A percentile compares a stretch with the other conserved stretches of the same genome.
phyloP scores from a whole-genome alignment of 345 rosid genomes.

The Melastoma malabathricum region DNA sequence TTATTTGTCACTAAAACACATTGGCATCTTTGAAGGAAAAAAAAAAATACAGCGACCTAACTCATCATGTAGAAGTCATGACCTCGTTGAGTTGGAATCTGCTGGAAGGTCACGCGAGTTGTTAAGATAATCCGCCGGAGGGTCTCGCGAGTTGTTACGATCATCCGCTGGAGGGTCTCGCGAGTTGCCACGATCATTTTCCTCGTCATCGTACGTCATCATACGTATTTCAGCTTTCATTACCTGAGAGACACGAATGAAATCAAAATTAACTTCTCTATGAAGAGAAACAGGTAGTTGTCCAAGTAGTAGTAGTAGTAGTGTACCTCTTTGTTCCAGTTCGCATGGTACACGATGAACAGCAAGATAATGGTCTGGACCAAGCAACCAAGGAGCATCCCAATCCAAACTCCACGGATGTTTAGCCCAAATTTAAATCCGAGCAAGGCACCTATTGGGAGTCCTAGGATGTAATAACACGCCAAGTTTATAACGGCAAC shows the following conservation, averaged over 20 bases:
- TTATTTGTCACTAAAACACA: too few species aligned
- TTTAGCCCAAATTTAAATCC: slow-evolving; percentile 24
- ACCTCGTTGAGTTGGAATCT: too few species aligned
- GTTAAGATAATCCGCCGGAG: background rate
- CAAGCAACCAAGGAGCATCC: slow-evolving; percentile 35
- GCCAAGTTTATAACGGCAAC: slow-evolving; percentile 50
- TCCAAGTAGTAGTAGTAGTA: too few species aligned
- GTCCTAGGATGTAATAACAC: slow-evolving; percentile 47
- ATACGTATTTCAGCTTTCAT: slow-evolving; percentile 20
- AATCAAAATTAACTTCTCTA: too few species aligned
- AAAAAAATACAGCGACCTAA: too few species aligned
- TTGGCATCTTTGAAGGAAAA: too few species aligned
- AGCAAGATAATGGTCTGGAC: slow-evolving; percentile 23
- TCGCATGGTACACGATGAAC: slow-evolving; percentile 15
- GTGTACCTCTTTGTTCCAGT: slow-evolving; percentile 47
- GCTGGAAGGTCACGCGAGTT: background rate
- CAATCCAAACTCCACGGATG: slow-evolving; percentile 37
- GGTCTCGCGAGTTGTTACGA: slow-evolving; percentile 5
- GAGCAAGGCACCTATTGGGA: slow-evolving; percentile 32
- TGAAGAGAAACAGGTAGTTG: too few species aligned
- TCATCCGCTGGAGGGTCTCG: too few species aligned
- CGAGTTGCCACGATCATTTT: slow-evolving; percentile 3
- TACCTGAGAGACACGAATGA: too few species aligned
- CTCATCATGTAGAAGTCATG: too few species aligned
- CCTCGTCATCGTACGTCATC: slow-evolving; percentile 25